Evolutionary conservation across 2,329 filamentous ascomycete species (phyloP), one percentile per base, ranked within the genome.

Genomic region (Aspergillus awamori): DNA sequence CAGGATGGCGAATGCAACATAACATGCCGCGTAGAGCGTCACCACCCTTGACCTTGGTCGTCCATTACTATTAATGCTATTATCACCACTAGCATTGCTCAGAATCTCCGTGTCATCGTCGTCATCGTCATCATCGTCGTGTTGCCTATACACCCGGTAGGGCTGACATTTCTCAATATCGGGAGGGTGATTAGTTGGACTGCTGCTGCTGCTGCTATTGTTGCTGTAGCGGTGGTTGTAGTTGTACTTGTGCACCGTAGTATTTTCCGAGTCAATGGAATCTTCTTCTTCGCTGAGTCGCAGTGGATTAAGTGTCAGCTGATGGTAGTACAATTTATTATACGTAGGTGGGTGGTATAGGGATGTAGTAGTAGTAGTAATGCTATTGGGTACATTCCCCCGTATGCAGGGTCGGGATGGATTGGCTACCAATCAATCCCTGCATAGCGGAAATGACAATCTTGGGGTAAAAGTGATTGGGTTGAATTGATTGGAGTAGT

Each of bases 11-110:
- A 65, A 53, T 11, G 39, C 43, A 11, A 24, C 43, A 51, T 61
- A 65, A 38, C 62, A 43, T 8, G 49, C 8, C 7, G 54, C n/a
- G 13, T 61, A 61, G 17, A 58, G 30, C 59, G 63, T 13, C 3
- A 45, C 20, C 24, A 47, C n/a, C n/a, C 36, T 28, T 4, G 30
- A 45, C 10, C 5, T 36, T 36, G 2, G 33, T 36, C 41, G 41
- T 45, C 41, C 22, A 22, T 45, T n/a, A 5, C 20, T 20, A 43
- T n/a, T 45, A 13, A 13, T 6, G 3, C 5, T 13, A 24, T 5
- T 7, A 24, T 7, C 22, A 45, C 20, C 20, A 36, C 33, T 13
- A 45, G 7, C 22, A 45, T 13, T 13, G 41, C 41, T 45, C 41
- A 47, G 53, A 10, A 28, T 30, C 4, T 51, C 47, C 26, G 26